Percentiles rank a stretch among this genome's conserved stretches.
Evolutionary conservation across 2,329 filamentous ascomycete genomes (phyloP).

Genomic region (Penicillium capsulatum): DNA sequence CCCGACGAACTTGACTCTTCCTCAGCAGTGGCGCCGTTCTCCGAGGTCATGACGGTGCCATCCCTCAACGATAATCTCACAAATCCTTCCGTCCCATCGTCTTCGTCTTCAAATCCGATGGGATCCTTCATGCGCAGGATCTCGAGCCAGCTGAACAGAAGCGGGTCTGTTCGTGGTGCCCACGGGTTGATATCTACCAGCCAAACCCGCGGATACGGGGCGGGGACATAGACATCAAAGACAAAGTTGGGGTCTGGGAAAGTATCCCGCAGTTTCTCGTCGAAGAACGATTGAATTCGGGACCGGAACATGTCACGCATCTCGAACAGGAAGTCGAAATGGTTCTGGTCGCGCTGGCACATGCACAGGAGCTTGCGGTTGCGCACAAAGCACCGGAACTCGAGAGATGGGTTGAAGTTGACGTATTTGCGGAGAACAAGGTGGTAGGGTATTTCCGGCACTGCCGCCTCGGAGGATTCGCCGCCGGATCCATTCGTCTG

Average conservation of each 20-base stretch:
- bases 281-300: conserved; percentile 74
- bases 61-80: conserved; percentile 35
- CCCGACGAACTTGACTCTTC: conserved; percentile 28
- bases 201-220: conserved; percentile 69
- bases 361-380: conserved; percentile 74
- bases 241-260: conserved; percentile 82
- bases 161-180: conserved; percentile 80
- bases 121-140: conserved; percentile 63
- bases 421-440: conserved; percentile 86
- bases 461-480: conserved; percentile 12
- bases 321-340: conserved; percentile 75
- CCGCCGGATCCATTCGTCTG: conserved; percentile 3
- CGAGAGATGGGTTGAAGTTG: conserved; percentile 80
- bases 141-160: conserved; percentile 88
- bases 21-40: conserved; percentile 19
- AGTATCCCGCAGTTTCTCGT: conserved; percentile 64
- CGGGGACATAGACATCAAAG: conserved; percentile 89
- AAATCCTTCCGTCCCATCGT: conserved; percentile 30
- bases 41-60: conserved; percentile 18
- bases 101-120: conserved; percentile 35
- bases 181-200: conserved; percentile 95
- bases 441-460: conserved; percentile 61
- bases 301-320: conserved; percentile 63
- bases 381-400: conserved; percentile 94
- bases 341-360: conserved; percentile 82